phyloP scores from a whole-genome alignment of 805 yeast genomes.

The Pichia heedii region DNA sequence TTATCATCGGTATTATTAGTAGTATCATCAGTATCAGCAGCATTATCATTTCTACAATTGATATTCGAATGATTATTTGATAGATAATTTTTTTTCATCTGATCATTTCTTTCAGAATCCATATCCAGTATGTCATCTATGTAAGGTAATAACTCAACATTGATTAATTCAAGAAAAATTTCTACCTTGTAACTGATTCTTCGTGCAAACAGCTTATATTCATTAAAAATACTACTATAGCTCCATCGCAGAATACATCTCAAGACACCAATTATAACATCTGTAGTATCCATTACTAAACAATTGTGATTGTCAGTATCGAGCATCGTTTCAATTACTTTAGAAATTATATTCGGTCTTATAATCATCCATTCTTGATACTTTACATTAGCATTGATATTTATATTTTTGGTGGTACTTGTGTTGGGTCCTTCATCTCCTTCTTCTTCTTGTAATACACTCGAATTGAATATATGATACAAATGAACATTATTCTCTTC shows the following conservation, averaged over 20 bases:
- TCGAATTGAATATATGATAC: conserved; percentile 30
- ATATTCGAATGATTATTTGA: too few species aligned
- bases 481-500: conserved; percentile 46
- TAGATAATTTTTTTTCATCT: too few species aligned
- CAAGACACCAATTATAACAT: conserved; percentile 70
- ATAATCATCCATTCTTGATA: conserved; percentile 64
- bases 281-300: conserved; percentile 69
- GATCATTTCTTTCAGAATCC: not conserved
- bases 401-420: not conserved
- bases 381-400: conserved; percentile 12
- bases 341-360: conserved; percentile 53
- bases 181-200: conserved; percentile 74
- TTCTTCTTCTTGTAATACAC: conserved; percentile 18
- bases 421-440: conserved; percentile 4
- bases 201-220: conserved; percentile 67
- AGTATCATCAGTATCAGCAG: too few species aligned
- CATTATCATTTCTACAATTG: too few species aligned
- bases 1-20: too few species aligned
- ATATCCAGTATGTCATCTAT: conserved; percentile 17
- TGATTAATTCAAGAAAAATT: conserved; percentile 67
- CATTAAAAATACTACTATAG: conserved; percentile 73
- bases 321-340: conserved; percentile 56
- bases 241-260: conserved; percentile 86
- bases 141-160: conserved; percentile 40
- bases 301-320: conserved; percentile 59